These are phyloP conservation scores for Anthoceros angustus DNA, from an alignment of 225 moss, liverwort and hornwort species.

Conservation along the genomic window DNA sequence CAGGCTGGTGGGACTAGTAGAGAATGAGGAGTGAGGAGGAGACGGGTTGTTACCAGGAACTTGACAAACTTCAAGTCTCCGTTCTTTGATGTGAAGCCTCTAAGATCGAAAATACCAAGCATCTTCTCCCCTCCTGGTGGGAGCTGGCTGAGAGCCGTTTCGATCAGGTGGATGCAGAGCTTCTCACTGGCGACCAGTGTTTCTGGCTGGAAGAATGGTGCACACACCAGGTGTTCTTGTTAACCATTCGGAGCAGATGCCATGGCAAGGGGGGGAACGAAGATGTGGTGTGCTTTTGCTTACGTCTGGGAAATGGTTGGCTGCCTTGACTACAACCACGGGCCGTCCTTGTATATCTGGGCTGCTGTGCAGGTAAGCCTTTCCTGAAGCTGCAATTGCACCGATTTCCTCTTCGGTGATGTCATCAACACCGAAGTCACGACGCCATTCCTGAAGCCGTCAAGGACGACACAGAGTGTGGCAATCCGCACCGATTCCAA, in stretches of 20 bases:
- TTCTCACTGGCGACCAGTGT: slow-evolving; percentile 38
- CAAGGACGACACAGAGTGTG: neutral
- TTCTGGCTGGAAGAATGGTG: slow-evolving; percentile 25
- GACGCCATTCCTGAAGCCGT: slow-evolving; percentile 38
- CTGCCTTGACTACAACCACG: slow-evolving; percentile 49
- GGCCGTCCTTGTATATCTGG: slow-evolving; percentile 38
- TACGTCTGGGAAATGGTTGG: slow-evolving; percentile 52
- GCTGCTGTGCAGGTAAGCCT: slow-evolving; percentile 53
- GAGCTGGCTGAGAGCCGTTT: slow-evolving; percentile 44
- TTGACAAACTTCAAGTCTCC: slow-evolving; percentile 60
- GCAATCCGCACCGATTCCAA: neutral
- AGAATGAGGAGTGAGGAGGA: neutral
- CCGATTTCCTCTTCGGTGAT: slow-evolving; percentile 37
- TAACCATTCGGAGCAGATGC: neutral
- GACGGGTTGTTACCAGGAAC: slow-evolving; percentile 31
- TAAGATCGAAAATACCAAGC: slow-evolving; percentile 57
- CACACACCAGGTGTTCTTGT: neutral
- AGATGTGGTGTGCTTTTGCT: slow-evolving; percentile 5
- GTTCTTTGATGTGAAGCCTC: slow-evolving; percentile 56
- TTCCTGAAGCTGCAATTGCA: slow-evolving; percentile 32
- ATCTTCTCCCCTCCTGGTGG: slow-evolving; percentile 43
- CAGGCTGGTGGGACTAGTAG: neutral
- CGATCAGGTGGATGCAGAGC: slow-evolving; percentile 54
- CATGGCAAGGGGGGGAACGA: neutral
- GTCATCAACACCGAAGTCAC: slow-evolving; percentile 52